A percentile compares a stretch with the other conserved stretches of the same genome.
Evolutionary conservation across 768 basidiomycete species (phyloP).

Genomic region (Rhodotorula kratochvilovae): DNA sequence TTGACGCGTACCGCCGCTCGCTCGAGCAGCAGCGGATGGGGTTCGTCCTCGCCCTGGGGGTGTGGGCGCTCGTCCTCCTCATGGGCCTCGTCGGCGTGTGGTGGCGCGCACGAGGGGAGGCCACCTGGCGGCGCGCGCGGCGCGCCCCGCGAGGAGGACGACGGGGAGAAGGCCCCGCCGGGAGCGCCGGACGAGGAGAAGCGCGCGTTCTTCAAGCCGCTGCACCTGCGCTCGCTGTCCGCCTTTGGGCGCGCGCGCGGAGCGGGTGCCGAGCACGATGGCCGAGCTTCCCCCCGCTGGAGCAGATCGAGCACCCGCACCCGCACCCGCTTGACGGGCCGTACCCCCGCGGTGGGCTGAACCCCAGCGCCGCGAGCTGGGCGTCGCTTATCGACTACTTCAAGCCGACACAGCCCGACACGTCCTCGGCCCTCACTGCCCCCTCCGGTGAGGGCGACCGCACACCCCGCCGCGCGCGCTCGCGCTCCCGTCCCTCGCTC

Average conservation of each 20-base stretch:
- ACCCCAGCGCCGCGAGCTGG: slow-evolving; percentile 20
- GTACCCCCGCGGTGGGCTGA: too few species aligned
- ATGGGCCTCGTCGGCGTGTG: slow-evolving; percentile 56
- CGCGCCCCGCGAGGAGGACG: background rate
- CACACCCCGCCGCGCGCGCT: background rate
- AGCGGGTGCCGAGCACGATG: too few species aligned
- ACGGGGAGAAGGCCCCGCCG: background rate
- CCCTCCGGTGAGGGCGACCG: background rate
- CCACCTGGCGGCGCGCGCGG: background rate
- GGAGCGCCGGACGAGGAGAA: background rate
- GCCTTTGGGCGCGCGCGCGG: background rate
- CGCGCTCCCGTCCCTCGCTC: background rate
- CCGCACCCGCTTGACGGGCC: background rate
- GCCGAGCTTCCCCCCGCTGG: too few species aligned
- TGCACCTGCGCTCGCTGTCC: slow-evolving; percentile 15
- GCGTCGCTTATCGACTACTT: slow-evolving; percentile 29
- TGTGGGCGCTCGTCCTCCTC: slow-evolving; percentile 78
- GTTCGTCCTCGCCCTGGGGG: slow-evolving; percentile 72
- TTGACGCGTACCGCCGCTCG: slow-evolving; percentile 65
- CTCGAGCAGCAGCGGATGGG: slow-evolving; percentile 77
- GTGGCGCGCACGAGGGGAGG: slow-evolving; percentile 44
- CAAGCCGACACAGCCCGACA: background rate
- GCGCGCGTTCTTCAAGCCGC: slow-evolving; percentile 3
- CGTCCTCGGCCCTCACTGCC: background rate
- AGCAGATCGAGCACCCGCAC: background rate